Evolutionary conservation across 305 asterid species (phyloP), one percentile per base, ranked within the genome.

Genomic region (Striga hermonthica): DNA sequence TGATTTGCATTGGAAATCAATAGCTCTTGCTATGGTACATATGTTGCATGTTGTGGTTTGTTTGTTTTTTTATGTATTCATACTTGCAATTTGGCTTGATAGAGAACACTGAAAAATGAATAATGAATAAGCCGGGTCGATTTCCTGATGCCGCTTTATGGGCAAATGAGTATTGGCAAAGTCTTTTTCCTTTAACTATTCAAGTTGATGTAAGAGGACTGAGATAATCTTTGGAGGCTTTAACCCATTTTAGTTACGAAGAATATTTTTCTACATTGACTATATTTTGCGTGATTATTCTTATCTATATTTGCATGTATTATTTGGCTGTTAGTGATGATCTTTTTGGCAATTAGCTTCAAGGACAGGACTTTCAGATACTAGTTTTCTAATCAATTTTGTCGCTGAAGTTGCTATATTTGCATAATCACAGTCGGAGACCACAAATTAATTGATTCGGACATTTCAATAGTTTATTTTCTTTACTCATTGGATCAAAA

Each of bases 1-100:
- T 53, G 67, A 70, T 75, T 16, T 52, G 72, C 74, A 68, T 53
- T 44, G 41, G 63, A 66, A 66, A 64, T 48, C 7, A 39, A 57
- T 64, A 44, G n/a, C 59, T 47, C 2, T 49, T 77, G 56, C 55
- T 41, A 41, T 49, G 39, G 47, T 15, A 34, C 14, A 38, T 63
- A 12, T 57, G 49, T 64, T 13, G 8, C 15, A 4, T 63, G 64
- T 64, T 48, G 13, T 50, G 22, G 52, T 5, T 31, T 35, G 12
- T 60, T 6, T 60, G 55, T 43, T 41, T 60, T 43, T 13, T 56
- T 57, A 52, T 9, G 45, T 15, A 61, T 40, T 67, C n/a, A 22
- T 57, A 28, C 66, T 9, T 15, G 53, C 5, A 15, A 16, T 3
- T 34, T 56, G 39, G 12, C 11, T 10, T 57, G 43, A n/a, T n/a